phyloP scores from a whole-genome alignment of 257 asterid genomes.

The Rauvolfia tetraphylla region DNA sequence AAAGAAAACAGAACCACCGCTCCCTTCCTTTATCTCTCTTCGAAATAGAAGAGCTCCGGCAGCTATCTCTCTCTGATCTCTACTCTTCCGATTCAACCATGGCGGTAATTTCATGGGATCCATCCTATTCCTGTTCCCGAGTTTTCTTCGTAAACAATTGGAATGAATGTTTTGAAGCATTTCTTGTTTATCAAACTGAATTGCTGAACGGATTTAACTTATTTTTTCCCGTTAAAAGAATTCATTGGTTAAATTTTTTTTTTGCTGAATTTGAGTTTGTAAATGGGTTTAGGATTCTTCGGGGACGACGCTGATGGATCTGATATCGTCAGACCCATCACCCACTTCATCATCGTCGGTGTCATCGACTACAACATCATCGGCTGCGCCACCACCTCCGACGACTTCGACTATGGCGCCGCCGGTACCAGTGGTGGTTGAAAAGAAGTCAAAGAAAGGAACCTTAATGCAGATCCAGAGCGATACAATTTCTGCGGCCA shows the following conservation, averaged over 20 bases:
- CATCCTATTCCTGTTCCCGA: neutral
- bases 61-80: neutral
- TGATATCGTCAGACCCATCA: constrained; percentile 90
- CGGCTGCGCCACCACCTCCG: constrained; percentile 47
- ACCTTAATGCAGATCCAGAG: constrained; percentile 97
- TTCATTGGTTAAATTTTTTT: neutral
- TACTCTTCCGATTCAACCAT: neutral
- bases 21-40: neutral
- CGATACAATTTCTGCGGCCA: constrained; percentile 89
- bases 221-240: neutral
- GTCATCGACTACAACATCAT: constrained; percentile 22
- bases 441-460: constrained; percentile 85
- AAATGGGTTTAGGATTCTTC: constrained; percentile 66
- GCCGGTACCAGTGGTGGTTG: constrained; percentile 55
- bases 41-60: neutral
- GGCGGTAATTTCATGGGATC: constrained; percentile 18
- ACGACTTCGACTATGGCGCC: constrained; percentile 35
- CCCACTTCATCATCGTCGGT: constrained; percentile 18
- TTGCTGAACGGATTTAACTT: neutral
- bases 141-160: too few species aligned
- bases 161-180: neutral
- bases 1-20: neutral
- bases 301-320: constrained; percentile 95
- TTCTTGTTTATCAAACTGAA: neutral
- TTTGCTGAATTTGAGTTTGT: constrained; percentile 4